Base-by-base conservation (phyloP, 2,329 filamentous ascomycete genomes). In the Aspergillus sojae region DNA sequence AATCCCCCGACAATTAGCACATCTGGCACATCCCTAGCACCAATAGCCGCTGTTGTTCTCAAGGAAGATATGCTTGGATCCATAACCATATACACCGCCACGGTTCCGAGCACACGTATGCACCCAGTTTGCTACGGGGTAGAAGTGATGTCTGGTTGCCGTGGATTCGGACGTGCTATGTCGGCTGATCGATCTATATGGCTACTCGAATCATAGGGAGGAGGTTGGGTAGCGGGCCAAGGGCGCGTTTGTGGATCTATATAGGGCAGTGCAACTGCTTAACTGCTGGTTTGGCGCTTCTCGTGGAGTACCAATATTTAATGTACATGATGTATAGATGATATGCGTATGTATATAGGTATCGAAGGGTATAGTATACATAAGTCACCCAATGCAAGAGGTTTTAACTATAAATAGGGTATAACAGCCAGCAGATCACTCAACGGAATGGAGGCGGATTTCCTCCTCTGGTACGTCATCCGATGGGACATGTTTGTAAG, bases 361-460 rank as follows among this genome's bases (percentile, higher is more conserved):
- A 50, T 50, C 23, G 1, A 19, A 19, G 46, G 46, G 21, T 50
- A 50, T 50, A 50, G 34, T 52, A 21, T 34, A 52, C 28, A 52
- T n/a, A 30, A 32, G 19, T 12, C 28, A 12, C 45, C 28, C 3
- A 52, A 52, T n/a, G 4, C 9, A 34, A 19, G 16, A 12, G 28
- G n/a, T 12, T 16, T 28, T 21, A 16, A 16, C 10, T 48, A 19
- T 48, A 23, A 26, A 36, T 16, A 48, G 23, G 11, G 28, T 12
- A 4, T 3, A 12, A 32, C 19, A 36, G 14, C 10, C 28, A 52
- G 48, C 48, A n/a, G 30, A 55, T 26, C 36, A 36, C 11, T 32
- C n/a, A 21, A 55, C 52, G 19, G 52, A 55, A 30, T 30, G 52
- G n/a, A 55, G 52, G n/a, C 32, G 52, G 32, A 55, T 39, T 19